These are phyloP conservation scores for Neurospora tetraspora DNA, from an alignment of 495 filamentous ascomycete genomes.

Conservation along the genomic window DNA sequence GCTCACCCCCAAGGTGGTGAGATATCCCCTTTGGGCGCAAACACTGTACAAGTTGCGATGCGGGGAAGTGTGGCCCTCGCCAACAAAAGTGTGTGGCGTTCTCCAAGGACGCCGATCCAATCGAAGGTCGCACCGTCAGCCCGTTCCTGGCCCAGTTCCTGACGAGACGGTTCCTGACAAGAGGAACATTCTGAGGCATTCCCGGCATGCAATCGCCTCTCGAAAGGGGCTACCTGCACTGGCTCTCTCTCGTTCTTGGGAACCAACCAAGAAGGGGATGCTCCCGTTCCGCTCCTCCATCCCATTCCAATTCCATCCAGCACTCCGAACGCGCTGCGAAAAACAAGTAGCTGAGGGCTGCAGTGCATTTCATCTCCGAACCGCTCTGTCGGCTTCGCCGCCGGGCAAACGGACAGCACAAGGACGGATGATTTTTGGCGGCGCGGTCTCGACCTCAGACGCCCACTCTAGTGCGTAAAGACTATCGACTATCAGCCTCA, in stretches of 20 bases:
- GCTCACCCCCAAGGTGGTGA: not conserved
- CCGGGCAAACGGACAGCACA: not conserved
- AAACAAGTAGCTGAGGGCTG: not conserved
- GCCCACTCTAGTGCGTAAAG: not conserved
- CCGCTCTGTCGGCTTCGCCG: not conserved
- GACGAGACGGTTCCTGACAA: not conserved
- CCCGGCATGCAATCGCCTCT: not conserved
- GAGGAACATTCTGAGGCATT: not conserved
- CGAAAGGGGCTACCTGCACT: not conserved
- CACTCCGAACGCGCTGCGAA: not conserved
- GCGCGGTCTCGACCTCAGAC: not conserved
- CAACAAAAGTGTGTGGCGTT: not conserved
- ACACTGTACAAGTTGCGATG: not conserved
- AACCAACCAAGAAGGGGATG: not conserved
- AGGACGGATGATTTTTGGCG: not conserved
- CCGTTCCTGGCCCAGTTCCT: not conserved
- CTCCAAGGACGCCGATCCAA: not conserved
- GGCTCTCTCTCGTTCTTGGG: not conserved
- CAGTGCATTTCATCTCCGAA: not conserved
- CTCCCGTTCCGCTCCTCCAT: not conserved
- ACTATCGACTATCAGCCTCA: not conserved
- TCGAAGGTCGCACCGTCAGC: not conserved
- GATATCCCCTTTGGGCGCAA: not conserved
- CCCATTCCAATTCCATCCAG: not conserved
- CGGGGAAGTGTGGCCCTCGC: not conserved